Evolutionary conservation across 2,329 filamentous ascomycete species (phyloP).

Genomic region (Alternaria hordeiaustralica): DNA sequence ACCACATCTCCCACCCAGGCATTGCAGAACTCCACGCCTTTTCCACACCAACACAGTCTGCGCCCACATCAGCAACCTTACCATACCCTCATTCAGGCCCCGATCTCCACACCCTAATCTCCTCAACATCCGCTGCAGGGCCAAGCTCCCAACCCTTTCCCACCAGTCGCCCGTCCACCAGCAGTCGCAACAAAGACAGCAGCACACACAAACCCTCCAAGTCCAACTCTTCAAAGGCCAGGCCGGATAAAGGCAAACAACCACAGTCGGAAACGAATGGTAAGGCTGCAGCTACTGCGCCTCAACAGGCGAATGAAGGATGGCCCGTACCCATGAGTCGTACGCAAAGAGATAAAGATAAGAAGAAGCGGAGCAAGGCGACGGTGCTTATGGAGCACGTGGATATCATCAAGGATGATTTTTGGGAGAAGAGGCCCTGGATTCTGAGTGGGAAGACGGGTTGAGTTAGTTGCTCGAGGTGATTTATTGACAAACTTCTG

Average conservation of each 20-base stretch:
- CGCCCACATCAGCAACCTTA: slow-evolving; percentile 23
- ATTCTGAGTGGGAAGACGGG: slow-evolving; percentile 51
- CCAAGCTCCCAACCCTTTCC: slow-evolving; percentile 7
- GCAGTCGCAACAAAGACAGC: background rate
- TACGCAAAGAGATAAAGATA: slow-evolving; percentile 82
- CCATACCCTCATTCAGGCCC: slow-evolving; percentile 9
- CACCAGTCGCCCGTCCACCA: slow-evolving; percentile 9
- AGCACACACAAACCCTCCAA: slow-evolving; percentile 1
- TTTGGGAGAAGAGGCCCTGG: slow-evolving; percentile 90
- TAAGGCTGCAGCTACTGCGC: slow-evolving; percentile 19
- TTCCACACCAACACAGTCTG: slow-evolving; percentile 26
- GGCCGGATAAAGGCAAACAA: slow-evolving; percentile 2
- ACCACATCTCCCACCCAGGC: slow-evolving; percentile 19
- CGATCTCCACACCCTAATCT: slow-evolving; percentile 9
- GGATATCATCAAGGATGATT: slow-evolving; percentile 94
- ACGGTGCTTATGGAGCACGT: slow-evolving; percentile 81
- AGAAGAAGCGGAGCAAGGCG: slow-evolving; percentile 81
- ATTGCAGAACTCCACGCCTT: slow-evolving; percentile 28
- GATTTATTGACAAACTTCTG: background rate
- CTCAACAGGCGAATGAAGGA: slow-evolving; percentile 44
- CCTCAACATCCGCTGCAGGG: background rate
- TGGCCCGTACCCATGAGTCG: slow-evolving; percentile 65
- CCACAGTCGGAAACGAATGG: slow-evolving; percentile 16
- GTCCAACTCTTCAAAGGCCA: background rate
- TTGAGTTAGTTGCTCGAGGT: background rate